Conservation (phyloP, 768 basidiomycete species). For the Megacollybia marginata region DNA sequence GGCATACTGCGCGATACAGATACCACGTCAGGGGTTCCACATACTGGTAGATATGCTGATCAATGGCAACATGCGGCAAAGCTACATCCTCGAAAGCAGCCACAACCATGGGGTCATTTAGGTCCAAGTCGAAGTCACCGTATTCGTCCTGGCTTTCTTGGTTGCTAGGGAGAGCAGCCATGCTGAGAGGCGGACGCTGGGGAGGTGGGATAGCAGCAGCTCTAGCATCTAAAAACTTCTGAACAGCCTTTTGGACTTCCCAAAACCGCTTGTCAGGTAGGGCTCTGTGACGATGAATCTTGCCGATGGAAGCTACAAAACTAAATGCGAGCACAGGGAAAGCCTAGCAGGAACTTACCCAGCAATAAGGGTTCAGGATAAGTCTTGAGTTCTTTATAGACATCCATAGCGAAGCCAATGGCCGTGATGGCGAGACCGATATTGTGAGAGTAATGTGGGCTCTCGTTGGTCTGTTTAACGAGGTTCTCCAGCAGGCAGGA, state of each 20-base stretch:
- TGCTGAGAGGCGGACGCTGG: conserved; percentile 19
- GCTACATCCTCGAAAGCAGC: conserved; percentile 40
- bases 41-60: conserved; percentile 14
- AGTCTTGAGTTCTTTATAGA: conserved; percentile 19
- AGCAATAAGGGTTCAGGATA: conserved; percentile 64
- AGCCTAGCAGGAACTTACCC: conserved; percentile 27
- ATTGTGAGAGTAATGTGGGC: conserved; percentile 51
- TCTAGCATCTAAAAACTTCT: conserved; percentile 56
- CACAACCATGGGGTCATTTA: conserved; percentile 52
- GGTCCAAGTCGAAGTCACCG: conserved; percentile 48
- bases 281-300: conserved; percentile 36
- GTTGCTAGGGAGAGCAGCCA: conserved; percentile 24
- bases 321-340: conserved; percentile 5
- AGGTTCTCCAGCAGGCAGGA: conserved; percentile 46
- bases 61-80: conserved; percentile 11
- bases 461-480: conserved; percentile 61
- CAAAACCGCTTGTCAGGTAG: conserved; percentile 35
- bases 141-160: conserved; percentile 81
- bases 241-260: conserved; percentile 52
- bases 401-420: conserved; percentile 52
- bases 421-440: conserved; percentile 59
- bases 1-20: neutral
- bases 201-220: conserved; percentile 38
- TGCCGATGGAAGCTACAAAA: conserved; percentile 49
- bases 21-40: neutral